Evolutionary conservation across 2,329 filamentous ascomycete genomes (phyloP).

Genomic region (Boeremia lycopersici): DNA sequence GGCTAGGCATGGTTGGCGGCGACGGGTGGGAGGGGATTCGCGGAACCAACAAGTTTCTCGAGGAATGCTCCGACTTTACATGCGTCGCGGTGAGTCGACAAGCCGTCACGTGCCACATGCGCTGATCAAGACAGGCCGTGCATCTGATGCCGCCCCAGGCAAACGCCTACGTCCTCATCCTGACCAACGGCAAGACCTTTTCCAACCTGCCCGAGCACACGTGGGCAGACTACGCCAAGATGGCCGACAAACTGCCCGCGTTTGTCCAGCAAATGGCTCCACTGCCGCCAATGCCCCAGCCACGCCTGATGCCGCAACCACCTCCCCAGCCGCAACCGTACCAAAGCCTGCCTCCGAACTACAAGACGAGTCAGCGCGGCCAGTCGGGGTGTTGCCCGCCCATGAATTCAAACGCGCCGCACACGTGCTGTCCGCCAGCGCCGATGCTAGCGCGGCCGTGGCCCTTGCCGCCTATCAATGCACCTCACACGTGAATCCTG

Average conservation of each 20-base stretch:
- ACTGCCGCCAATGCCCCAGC: slow-evolving; percentile 31
- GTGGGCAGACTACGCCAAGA: slow-evolving; percentile 42
- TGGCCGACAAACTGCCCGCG: slow-evolving; percentile 30
- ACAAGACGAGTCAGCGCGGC: neutral
- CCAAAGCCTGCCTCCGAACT: neutral
- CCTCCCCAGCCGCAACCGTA: neutral
- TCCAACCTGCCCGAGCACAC: slow-evolving; percentile 42
- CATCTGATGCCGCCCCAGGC: slow-evolving; percentile 37
- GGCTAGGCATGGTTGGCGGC: slow-evolving; percentile 14
- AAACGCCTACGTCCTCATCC: slow-evolving; percentile 36
- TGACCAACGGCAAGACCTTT: slow-evolving; percentile 36
- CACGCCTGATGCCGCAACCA: neutral
- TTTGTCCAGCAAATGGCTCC: slow-evolving; percentile 28
- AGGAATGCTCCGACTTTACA: slow-evolving; percentile 28
- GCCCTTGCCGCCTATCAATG: slow-evolving; percentile 9
- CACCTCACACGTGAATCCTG: neutral
- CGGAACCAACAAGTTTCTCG: slow-evolving; percentile 37
- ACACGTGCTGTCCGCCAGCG: slow-evolving; percentile 3
- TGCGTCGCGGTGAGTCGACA: slow-evolving; percentile 32
- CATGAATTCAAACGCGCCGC: neutral
- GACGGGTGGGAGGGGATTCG: slow-evolving; percentile 33
- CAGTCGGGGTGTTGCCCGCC: slow-evolving; percentile 1
- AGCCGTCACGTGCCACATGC: neutral
- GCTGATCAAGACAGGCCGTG: slow-evolving; percentile 26
- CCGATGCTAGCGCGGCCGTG: slow-evolving; percentile 3